Conservation (phyloP, 176 grass and related monocot species). For the Oryza meridionalis region DNA sequence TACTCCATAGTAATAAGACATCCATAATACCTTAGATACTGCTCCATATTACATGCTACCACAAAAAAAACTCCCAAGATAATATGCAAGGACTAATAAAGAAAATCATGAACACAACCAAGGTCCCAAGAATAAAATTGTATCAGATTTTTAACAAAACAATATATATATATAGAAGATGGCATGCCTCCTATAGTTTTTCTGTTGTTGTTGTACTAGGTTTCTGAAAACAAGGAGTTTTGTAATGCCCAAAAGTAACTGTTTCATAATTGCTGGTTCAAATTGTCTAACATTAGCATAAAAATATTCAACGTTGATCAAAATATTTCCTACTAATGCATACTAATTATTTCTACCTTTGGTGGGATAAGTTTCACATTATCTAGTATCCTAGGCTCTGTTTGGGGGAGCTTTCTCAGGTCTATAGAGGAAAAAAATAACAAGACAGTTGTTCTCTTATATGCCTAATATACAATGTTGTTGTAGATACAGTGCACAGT, state of each 20-base stretch:
- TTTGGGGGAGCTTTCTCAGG: background rate
- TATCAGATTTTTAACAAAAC: background rate
- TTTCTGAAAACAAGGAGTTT: no score
- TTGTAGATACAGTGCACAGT: background rate
- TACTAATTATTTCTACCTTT: background rate
- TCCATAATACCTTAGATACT: constrained; percentile 21
- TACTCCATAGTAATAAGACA: constrained; percentile 16
- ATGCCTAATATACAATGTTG: background rate
- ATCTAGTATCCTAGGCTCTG: background rate
- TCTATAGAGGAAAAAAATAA: background rate
- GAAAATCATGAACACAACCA: background rate
- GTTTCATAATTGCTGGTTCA: background rate
- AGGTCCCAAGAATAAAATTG: background rate
- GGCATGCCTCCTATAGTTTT: no score
- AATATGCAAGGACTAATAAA: background rate
- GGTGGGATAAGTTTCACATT: background rate
- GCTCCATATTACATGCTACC: background rate
- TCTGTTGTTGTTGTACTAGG: no score
- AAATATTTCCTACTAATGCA: background rate
- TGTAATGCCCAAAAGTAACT: no score
- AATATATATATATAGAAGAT: no score
- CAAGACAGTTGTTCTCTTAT: no score
- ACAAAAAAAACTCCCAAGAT: background rate
- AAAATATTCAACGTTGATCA: background rate
- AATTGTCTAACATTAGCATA: background rate